A percentile compares a stretch with the other conserved stretches of the same genome.
phyloP scores from a whole-genome alignment of 176 grass and related monocot species.

The Oryza rufipogon region DNA sequence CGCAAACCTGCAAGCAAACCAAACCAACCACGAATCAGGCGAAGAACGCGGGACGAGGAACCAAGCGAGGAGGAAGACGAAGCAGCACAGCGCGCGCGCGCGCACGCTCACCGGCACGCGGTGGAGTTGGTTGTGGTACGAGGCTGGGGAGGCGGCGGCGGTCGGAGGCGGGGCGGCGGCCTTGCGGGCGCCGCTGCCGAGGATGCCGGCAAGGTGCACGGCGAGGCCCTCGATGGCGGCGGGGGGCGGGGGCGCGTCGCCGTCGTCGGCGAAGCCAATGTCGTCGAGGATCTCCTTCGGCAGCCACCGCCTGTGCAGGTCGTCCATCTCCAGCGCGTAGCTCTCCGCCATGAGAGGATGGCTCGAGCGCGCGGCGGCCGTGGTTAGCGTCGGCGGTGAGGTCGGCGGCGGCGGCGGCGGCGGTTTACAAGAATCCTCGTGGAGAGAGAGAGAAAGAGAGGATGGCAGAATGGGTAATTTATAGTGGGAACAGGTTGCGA shows the following conservation, averaged over 20 bases:
- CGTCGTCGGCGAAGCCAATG: slow-evolving; percentile 48
- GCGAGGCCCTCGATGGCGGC: slow-evolving; percentile 50
- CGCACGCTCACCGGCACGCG: slow-evolving; percentile 21
- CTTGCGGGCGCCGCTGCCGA: not conserved
- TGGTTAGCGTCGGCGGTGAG: not conserved
- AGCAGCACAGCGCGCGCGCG: too few species aligned
- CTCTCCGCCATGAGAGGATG: slow-evolving; percentile 35
- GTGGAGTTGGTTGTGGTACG: not conserved
- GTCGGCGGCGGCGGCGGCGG: not conserved
- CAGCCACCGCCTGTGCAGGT: slow-evolving; percentile 62
- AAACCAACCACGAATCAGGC: not conserved
- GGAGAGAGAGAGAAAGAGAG: not conserved
- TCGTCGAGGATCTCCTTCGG: slow-evolving; percentile 60
- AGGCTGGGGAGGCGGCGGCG: not conserved
- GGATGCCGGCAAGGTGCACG: slow-evolving; percentile 41
- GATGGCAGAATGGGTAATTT: not conserved
- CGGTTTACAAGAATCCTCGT: slow-evolving; percentile 2
- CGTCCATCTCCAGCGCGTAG: slow-evolving; percentile 47
- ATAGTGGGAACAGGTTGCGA: not conserved
- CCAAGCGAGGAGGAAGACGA: too few species aligned
- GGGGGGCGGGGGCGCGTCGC: not conserved
- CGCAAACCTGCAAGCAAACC: slow-evolving; percentile 30
- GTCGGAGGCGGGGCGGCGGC: not conserved
- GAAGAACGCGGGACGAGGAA: not conserved
- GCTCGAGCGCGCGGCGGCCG: too few species aligned